phyloP scores from a whole-genome alignment of 2,329 filamentous ascomycete species.

The Aspergillus sp. region DNA sequence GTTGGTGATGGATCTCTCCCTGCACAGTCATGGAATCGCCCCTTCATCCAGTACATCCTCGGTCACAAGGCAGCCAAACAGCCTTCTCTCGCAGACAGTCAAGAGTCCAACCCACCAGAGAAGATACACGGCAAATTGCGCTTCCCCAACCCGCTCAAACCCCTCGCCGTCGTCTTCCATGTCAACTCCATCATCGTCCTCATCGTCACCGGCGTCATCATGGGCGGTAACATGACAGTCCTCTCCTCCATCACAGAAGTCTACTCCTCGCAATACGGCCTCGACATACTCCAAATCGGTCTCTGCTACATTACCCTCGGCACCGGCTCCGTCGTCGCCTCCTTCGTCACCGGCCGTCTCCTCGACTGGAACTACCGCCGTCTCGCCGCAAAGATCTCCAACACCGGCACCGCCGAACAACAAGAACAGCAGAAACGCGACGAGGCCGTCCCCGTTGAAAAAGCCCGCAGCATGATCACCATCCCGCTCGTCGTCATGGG shows the following conservation, averaged over 20 bases:
- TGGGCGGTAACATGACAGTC: conserved; percentile 19
- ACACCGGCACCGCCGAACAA: conserved; percentile 1
- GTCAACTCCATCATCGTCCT: conserved; percentile 28
- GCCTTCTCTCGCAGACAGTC: conserved; percentile 1
- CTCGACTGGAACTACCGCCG: conserved; percentile 19
- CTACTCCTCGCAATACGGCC: conserved; percentile 18
- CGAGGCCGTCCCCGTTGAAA: conserved; percentile 14
- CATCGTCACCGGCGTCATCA: conserved; percentile 10
- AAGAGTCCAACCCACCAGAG: background rate
- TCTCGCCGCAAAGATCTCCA: conserved; percentile 3
- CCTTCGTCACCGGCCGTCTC: conserved; percentile 11
- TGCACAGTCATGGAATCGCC: conserved; percentile 11
- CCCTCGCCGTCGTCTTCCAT: conserved; percentile 20
- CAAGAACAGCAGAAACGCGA: conserved; percentile 1
- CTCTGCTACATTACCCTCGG: conserved; percentile 32
- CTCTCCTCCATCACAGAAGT: conserved; percentile 21
- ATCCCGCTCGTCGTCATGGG: conserved; percentile 14
- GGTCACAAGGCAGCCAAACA: background rate
- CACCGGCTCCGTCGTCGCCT: conserved; percentile 15
- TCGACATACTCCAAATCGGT: conserved; percentile 29
- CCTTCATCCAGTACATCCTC: conserved; percentile 4
- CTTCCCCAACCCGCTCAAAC: conserved; percentile 15
- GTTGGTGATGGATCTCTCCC: conserved; percentile 18
- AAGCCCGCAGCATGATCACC: conserved; percentile 15
- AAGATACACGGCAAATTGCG: conserved; percentile 7